phyloP scores from a whole-genome alignment of 2,329 filamentous ascomycete genomes.

The Penicillium nordicum region DNA sequence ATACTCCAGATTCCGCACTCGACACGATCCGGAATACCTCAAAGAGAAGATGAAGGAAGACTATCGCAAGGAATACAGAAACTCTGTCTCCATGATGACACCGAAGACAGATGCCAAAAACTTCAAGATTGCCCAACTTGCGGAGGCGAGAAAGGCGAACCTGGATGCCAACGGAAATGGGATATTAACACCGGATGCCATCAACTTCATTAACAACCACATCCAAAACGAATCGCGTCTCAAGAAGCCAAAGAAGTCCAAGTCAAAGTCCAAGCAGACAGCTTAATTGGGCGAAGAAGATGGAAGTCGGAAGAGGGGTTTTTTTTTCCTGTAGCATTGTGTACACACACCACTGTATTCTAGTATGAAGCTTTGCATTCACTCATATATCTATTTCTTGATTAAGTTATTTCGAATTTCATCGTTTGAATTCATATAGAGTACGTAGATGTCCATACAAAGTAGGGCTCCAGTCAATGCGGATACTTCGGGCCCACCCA shows the following conservation, averaged over 20 bases:
- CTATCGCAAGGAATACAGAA: constrained; percentile 44
- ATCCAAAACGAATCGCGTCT: constrained; percentile 29
- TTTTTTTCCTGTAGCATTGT: constrained; percentile 21
- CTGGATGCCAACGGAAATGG: constrained; percentile 40
- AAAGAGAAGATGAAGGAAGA: constrained; percentile 61
- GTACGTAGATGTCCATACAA: neutral
- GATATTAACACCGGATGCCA: constrained; percentile 33
- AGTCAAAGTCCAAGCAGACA: constrained; percentile 11
- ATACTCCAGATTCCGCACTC: constrained; percentile 75
- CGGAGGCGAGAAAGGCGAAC: constrained; percentile 33
- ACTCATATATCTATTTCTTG: constrained; percentile 7
- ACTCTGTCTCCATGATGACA: constrained; percentile 47
- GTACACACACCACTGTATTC: constrained; percentile 30
- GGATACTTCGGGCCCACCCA: constrained; percentile 11
- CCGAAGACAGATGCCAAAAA: constrained; percentile 45
- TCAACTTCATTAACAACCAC: constrained; percentile 33
- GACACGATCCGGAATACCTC: constrained; percentile 73
- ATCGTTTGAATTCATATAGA: neutral
- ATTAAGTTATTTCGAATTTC: neutral
- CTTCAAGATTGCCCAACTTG: constrained; percentile 36
- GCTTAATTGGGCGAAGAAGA: constrained; percentile 7
- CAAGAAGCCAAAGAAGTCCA: constrained; percentile 2
- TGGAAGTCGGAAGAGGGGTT: neutral
- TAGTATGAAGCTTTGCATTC: constrained; percentile 21
- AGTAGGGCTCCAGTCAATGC: constrained; percentile 1